Evolutionary conservation across 495 filamentous ascomycete species (phyloP).

Genomic region (Xylaria telfairii): DNA sequence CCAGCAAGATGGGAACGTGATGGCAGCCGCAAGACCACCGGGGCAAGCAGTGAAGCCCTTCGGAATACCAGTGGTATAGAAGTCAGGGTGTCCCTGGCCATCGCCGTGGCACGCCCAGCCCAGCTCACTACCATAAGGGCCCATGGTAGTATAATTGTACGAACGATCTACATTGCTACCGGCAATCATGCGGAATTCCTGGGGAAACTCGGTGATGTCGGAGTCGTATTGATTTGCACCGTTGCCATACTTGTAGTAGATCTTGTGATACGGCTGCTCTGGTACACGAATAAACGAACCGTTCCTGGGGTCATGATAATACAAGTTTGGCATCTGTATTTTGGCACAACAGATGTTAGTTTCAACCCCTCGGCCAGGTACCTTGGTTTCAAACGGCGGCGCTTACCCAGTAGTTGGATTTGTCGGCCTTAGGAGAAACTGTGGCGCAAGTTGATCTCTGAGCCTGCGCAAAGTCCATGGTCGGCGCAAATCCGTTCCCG

Average conservation of each 20-base stretch:
- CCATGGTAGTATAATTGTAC: neutral
- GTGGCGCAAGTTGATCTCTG: neutral
- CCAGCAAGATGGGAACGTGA: neutral
- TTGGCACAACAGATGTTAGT: neutral
- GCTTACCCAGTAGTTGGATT: conserved; percentile 4
- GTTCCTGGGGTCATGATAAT: neutral
- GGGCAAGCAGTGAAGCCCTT: neutral
- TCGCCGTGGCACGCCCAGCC: conserved; percentile 1
- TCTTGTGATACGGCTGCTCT: neutral
- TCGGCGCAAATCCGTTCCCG: neutral
- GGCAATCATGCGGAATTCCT: neutral
- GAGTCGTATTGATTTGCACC: neutral
- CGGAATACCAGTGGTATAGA: neutral
- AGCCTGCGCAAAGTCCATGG: neutral
- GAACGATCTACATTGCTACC: neutral
- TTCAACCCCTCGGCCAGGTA: neutral
- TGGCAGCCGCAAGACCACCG: neutral
- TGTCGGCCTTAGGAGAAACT: neutral
- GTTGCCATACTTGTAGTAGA: conserved; percentile 2
- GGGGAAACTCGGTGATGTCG: neutral
- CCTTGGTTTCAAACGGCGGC: too few species aligned
- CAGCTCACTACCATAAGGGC: neutral
- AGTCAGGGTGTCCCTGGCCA: neutral
- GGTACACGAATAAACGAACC: neutral
- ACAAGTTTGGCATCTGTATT: conserved; percentile 2